Conservation (phyloP, 495 filamentous ascomycete species). For the Lepidopterella palustris region DNA sequence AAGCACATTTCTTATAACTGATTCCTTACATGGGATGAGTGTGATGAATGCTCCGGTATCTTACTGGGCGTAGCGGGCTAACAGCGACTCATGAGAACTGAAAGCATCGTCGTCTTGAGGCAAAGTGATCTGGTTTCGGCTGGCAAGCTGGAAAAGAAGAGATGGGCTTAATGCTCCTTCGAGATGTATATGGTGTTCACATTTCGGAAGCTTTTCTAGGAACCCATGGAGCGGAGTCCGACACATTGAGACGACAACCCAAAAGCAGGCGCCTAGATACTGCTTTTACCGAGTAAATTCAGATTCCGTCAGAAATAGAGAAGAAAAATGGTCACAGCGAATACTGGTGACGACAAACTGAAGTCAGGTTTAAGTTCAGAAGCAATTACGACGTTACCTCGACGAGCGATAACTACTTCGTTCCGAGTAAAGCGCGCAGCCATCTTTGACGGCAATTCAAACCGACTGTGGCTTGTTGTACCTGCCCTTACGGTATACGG, state of each 20-base stretch:
- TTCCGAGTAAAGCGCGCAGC: not conserved
- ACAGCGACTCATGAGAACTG: slow-evolving; percentile 51
- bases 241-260: slow-evolving; percentile 42
- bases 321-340: too few relatives aligned
- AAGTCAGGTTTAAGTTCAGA: not conserved
- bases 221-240: slow-evolving; percentile 51
- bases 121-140: slow-evolving; percentile 54
- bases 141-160: slow-evolving; percentile 62
- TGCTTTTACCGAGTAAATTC: too few relatives aligned
- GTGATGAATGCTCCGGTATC: not conserved
- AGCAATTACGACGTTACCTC: slow-evolving; percentile 4
- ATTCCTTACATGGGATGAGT: not conserved
- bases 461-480: not conserved
- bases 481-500: not conserved
- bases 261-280: not conserved
- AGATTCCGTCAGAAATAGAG: too few relatives aligned
- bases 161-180: slow-evolving; percentile 63
- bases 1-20: not conserved
- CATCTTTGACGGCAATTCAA: not conserved
- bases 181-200: slow-evolving; percentile 74
- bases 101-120: slow-evolving; percentile 54
- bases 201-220: slow-evolving; percentile 64
- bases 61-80: slow-evolving; percentile 48
- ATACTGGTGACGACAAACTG: not conserved
- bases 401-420: not conserved